These are phyloP conservation scores for Akanthomyces dipterigenus DNA, from an alignment of 2,329 filamentous ascomycete genomes.

Conservation along the genomic window DNA sequence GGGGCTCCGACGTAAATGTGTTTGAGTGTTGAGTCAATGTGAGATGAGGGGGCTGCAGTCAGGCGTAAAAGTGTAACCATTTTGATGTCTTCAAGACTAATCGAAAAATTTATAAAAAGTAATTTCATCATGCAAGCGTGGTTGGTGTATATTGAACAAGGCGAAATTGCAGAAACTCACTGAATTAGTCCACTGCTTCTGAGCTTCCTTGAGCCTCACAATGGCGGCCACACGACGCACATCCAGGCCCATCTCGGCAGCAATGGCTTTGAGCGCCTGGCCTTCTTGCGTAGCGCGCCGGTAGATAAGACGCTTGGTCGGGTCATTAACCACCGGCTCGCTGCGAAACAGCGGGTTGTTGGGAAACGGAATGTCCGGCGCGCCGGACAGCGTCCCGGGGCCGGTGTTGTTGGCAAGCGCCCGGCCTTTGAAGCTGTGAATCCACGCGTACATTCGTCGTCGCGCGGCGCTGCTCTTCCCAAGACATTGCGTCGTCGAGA, in stretches of 20 bases:
- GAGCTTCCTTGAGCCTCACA: conserved; percentile 76
- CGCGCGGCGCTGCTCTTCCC: conserved; percentile 32
- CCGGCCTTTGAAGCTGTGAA: conserved; percentile 22
- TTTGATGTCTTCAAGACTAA: conserved; percentile 98
- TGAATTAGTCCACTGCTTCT: conserved; percentile 68
- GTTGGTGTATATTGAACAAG: conserved; percentile 13
- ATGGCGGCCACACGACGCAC: conserved; percentile 80
- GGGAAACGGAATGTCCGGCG: conserved; percentile 59
- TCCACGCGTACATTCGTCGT: conserved; percentile 33
- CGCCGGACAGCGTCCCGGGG: conserved; percentile 32
- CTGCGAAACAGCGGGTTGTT: conserved; percentile 65
- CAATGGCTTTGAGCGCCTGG: conserved; percentile 67
- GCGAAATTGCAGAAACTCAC: conserved; percentile 46
- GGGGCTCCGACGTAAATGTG: conserved; percentile 1
- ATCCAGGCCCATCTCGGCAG: conserved; percentile 70
- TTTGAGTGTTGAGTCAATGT: not conserved
- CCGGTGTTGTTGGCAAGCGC: conserved; percentile 20
- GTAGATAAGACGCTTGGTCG: conserved; percentile 68
- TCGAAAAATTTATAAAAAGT: conserved; percentile 71
- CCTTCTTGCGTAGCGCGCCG: conserved; percentile 57
- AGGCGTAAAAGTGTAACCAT: conserved; percentile 66
- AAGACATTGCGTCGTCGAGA: conserved; percentile 33
- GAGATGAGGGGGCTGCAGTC: conserved; percentile 14
- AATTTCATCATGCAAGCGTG: conserved; percentile 45
- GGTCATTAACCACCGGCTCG: conserved; percentile 66